These are phyloP conservation scores for Papiliotrema fonsecae DNA, from an alignment of 1,284 basidiomycete species.

Conservation along the genomic window DNA sequence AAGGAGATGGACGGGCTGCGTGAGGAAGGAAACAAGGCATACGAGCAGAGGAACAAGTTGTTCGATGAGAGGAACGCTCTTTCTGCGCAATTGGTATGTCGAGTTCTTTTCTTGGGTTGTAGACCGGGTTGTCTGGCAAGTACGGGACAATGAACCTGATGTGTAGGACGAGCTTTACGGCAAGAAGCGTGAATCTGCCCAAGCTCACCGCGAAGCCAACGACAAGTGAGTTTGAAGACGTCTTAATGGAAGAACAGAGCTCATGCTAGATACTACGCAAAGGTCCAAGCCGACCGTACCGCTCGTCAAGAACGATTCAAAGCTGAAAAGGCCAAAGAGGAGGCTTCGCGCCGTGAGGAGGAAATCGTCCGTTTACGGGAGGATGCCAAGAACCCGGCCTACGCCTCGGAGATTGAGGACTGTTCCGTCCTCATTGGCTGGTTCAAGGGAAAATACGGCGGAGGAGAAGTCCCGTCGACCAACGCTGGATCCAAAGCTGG, in stretches of 20 bases:
- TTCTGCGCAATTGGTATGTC: constrained; percentile 57
- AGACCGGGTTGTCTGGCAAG: not conserved
- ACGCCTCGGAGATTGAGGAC: constrained; percentile 91
- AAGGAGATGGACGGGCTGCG: constrained; percentile 81
- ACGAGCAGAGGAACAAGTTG: constrained; percentile 74
- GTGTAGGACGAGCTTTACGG: constrained; percentile 62
- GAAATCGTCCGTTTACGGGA: constrained; percentile 77
- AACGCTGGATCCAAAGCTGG: constrained; percentile 17
- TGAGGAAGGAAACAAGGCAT: constrained; percentile 79
- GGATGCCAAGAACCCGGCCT: constrained; percentile 86
- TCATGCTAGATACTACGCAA: constrained; percentile 59
- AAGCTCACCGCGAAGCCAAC: constrained; percentile 70
- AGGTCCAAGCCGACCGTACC: constrained; percentile 70
- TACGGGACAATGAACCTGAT: not conserved
- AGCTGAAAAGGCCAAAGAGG: constrained; percentile 75
- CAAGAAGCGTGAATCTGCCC: constrained; percentile 69
- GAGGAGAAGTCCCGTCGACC: constrained; percentile 39
- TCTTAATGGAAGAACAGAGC: not conserved
- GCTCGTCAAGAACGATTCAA: constrained; percentile 74
- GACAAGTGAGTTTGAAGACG: constrained; percentile 52
- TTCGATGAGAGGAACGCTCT: constrained; percentile 80
- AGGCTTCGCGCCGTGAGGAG: constrained; percentile 76
- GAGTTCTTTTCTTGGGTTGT: too few species aligned
- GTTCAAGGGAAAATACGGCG: constrained; percentile 69
- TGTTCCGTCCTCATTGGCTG: constrained; percentile 70